Base-by-base conservation (phyloP, 2,329 filamentous ascomycete genomes). In the Calonectria fujianensis region DNA sequence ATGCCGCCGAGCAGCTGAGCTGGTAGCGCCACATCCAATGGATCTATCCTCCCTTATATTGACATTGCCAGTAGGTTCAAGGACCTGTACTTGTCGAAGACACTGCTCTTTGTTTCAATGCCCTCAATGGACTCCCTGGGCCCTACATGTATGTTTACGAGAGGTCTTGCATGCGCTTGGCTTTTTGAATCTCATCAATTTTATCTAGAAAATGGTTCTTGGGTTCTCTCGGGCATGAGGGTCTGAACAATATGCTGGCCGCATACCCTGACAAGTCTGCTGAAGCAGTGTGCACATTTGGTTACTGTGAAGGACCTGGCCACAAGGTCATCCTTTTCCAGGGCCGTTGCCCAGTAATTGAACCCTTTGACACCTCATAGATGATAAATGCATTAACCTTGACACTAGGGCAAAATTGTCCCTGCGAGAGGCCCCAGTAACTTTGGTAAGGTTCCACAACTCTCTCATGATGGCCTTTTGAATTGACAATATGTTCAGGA, bases 71-170 rank as follows among this genome's bases (percentile, higher is more conserved):
- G 61, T 72, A 97, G 95, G 86, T 97, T 63, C 89, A 94, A 81
- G 96, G 96, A 0, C 96, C 97, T 4, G 97, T 98, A 11, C 89
- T 99, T 50, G 96, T 98, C 14, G 97, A 99, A 86, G 97, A 99
- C 85, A 99, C 97, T 20, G 96, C 96, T 79, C 89, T 99, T 64
- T 97, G 96, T 88, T 99, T 98, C 84, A 93, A 94, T 82, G 96
- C 96, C 27, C 90, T 98, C 75, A 92, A 94, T 74, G 96, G 96
- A n/a, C 90, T 99, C 37, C 97, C 97, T 2, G 97, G 97, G 1
- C 95, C 96, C 51, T 99, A 99, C 85, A 98, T 99, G 96, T 98
- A 89, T 80, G 91, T 86, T 51, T 37, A 24, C 32, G 16, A n/a
- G 13, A 45, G 20, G 13, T 11, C n/a, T 13, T 27, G 41, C 9